A percentile compares a stretch with the other conserved stretches of the same genome.
Evolutionary conservation across 2,329 filamentous ascomycete species (phyloP).

Genomic region (Colletotrichum tanaceti): DNA sequence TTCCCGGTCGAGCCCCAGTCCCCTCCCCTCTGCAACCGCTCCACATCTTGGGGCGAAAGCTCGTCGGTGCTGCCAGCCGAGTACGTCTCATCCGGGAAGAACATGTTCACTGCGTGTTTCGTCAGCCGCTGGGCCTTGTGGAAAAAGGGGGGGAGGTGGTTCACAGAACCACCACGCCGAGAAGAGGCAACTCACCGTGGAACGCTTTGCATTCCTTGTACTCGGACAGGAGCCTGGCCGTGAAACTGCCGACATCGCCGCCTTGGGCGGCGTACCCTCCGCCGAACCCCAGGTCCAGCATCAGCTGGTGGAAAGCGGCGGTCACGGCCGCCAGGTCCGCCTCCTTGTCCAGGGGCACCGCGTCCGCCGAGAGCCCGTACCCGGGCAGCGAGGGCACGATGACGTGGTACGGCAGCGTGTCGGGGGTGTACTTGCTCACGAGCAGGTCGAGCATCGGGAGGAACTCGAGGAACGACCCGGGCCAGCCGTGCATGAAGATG

Average conservation of each 20-base stretch:
- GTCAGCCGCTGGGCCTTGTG: not conserved
- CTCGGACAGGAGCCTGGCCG: constrained; percentile 56
- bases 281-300: constrained; percentile 64
- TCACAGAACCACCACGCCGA: too few species aligned
- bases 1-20: constrained; percentile 55
- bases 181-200: constrained; percentile 45
- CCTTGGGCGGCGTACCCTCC: constrained; percentile 66
- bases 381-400: constrained; percentile 67
- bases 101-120: constrained; percentile 13
- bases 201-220: constrained; percentile 61
- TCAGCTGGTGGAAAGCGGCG: constrained; percentile 61
- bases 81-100: not conserved
- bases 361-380: constrained; percentile 59
- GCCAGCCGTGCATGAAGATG: constrained; percentile 67
- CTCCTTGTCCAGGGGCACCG: constrained; percentile 49
- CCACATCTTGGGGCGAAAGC: constrained; percentile 17
- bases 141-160: too few species aligned
- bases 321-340: constrained; percentile 47
- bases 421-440: constrained; percentile 58
- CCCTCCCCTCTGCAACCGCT: constrained; percentile 48
- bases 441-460: constrained; percentile 61
- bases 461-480: constrained; percentile 66
- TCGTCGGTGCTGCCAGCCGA: constrained; percentile 7
- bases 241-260: constrained; percentile 64
- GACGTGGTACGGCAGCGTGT: constrained; percentile 66